phyloP scores from a whole-genome alignment of 2,329 filamentous ascomycete species.

The Dactylellina haptotyla region DNA sequence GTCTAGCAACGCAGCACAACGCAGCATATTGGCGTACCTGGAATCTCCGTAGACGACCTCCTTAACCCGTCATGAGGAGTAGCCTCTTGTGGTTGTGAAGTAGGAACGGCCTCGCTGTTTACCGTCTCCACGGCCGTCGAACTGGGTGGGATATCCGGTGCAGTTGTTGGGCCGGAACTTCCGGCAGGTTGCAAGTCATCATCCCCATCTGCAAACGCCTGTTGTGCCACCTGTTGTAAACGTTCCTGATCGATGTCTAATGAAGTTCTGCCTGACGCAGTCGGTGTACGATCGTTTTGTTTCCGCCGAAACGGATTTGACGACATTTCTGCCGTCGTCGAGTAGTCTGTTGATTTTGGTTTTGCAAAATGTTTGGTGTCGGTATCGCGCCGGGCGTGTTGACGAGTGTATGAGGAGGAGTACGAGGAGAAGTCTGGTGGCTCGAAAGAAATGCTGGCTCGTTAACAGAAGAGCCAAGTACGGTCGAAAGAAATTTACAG shows the following conservation, averaged over 20 bases:
- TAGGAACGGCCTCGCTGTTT: slow-evolving; percentile 9
- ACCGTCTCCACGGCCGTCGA: slow-evolving; percentile 17
- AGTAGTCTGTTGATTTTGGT: background rate
- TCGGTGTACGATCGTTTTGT: slow-evolving; percentile 38
- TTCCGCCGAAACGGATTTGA: slow-evolving; percentile 53
- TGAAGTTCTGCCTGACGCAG: slow-evolving; percentile 48
- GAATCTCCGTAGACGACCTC: slow-evolving; percentile 17
- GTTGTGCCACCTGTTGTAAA: slow-evolving; percentile 50
- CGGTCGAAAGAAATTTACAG: background rate
- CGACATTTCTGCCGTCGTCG: slow-evolving; percentile 50
- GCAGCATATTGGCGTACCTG: slow-evolving; percentile 28
- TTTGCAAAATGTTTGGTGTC: background rate
- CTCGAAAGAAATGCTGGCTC: no score
- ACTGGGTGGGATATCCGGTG: slow-evolving; percentile 23
- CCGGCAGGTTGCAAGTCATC: slow-evolving; percentile 28
- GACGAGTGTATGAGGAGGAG: background rate
- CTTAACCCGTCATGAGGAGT: slow-evolving; percentile 1
- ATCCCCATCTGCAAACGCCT: slow-evolving; percentile 52
- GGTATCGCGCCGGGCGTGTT: slow-evolving; percentile 12
- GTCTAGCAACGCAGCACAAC: slow-evolving; percentile 32
- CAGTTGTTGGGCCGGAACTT: slow-evolving; percentile 38
- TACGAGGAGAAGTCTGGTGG: background rate
- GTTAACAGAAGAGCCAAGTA: background rate
- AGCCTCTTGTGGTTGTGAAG: slow-evolving; percentile 3
- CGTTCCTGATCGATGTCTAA: slow-evolving; percentile 51